A percentile compares a stretch with the other conserved stretches of the same genome.
Conservation (phyloP, 306 rosid species). For the Cucurbita moschata region DNA sequence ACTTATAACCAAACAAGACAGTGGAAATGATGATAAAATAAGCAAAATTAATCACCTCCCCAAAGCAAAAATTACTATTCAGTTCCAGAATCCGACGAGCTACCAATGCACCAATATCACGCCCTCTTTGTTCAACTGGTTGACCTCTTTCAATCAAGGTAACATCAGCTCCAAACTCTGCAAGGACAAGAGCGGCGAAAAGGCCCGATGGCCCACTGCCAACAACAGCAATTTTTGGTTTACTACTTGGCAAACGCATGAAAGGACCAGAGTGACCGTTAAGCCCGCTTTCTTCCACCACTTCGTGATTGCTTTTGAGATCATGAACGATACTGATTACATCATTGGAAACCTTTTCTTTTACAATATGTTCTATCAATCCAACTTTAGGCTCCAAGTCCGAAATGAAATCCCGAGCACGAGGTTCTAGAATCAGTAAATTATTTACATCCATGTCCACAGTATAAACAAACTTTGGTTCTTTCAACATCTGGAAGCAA, state of each 20-base stretch:
- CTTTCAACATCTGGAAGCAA: slow-evolving; percentile 46
- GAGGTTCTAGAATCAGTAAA: slow-evolving; percentile 61
- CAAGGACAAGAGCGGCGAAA: slow-evolving; percentile 80
- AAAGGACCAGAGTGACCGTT: slow-evolving; percentile 12
- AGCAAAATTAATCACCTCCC: slow-evolving; percentile 57
- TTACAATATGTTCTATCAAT: slow-evolving; percentile 46
- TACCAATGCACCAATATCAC: slow-evolving; percentile 77
- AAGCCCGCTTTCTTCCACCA: slow-evolving; percentile 20
- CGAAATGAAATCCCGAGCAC: slow-evolving; percentile 71
- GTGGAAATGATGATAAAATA: slow-evolving; percentile 10
- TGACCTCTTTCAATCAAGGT: slow-evolving; percentile 97
- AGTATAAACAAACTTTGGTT: slow-evolving; percentile 79
- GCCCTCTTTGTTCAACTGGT: slow-evolving; percentile 88
- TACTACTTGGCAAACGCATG: slow-evolving; percentile 14
- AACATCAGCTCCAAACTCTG: slow-evolving; percentile 83
- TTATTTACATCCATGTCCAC: slow-evolving; percentile 83
- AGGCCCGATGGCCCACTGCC: slow-evolving; percentile 96
- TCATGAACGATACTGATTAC: slow-evolving; percentile 40
- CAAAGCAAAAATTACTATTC: slow-evolving; percentile 96
- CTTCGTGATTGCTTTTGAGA: slow-evolving; percentile 21
- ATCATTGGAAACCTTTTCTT: slow-evolving; percentile 33
- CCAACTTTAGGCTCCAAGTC: slow-evolving; percentile 74
- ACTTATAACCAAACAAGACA: slow-evolving; percentile 2
- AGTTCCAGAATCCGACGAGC: slow-evolving; percentile 53
- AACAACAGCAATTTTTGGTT: slow-evolving; percentile 69